Evolutionary conservation across 2,329 filamentous ascomycete genomes (phyloP).

Genomic region (Fusarium chuoi): DNA sequence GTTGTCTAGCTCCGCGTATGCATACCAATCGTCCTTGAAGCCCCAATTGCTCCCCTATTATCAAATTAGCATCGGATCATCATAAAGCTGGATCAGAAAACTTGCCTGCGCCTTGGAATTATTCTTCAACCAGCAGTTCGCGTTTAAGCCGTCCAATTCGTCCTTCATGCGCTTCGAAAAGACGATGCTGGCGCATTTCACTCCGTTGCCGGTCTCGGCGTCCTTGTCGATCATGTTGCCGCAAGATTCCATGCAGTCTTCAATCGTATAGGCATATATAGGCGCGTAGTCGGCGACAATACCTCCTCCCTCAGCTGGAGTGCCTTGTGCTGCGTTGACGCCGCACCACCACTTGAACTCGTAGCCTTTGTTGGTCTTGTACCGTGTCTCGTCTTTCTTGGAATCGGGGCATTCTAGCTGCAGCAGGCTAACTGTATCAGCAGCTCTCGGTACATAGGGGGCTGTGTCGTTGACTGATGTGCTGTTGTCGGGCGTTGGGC

Average conservation of each 20-base stretch:
- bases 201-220: neutral
- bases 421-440: neutral
- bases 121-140: constrained; percentile 28
- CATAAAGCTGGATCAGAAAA: fast-evolving
- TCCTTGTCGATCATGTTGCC: constrained; percentile 18
- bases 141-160: neutral
- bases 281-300: constrained; percentile 6
- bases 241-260: constrained; percentile 30
- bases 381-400: constrained; percentile 7
- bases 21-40: constrained; percentile 14
- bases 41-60: constrained; percentile 10
- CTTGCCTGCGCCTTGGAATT: neutral
- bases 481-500: constrained; percentile 12
- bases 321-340: constrained; percentile 12
- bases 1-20: constrained; percentile 14
- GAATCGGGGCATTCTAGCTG: constrained; percentile 14
- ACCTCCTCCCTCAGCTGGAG: constrained; percentile 10
- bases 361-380: constrained; percentile 29
- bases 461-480: constrained; percentile 17
- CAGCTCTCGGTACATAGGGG: constrained; percentile 20
- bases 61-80: neutral
- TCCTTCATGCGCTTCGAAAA: constrained; percentile 15
- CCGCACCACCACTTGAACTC: constrained; percentile 35
- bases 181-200: constrained; percentile 12
- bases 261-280: constrained; percentile 8